Evolutionary conservation across 768 basidiomycete species (phyloP), one percentile per base, ranked within the genome.

Genomic region (Leccinellum albellum): DNA sequence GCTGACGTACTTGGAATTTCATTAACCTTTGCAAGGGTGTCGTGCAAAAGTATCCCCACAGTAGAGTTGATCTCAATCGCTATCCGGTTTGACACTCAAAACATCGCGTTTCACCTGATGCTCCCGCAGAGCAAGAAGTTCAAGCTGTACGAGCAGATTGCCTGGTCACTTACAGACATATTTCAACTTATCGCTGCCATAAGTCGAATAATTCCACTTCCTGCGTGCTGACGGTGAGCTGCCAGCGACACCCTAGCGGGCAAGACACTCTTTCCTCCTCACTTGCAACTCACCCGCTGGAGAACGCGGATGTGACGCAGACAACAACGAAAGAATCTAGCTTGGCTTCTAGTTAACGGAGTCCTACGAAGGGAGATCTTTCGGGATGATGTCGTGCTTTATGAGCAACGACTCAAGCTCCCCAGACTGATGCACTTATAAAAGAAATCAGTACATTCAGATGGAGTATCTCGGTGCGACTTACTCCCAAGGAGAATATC

Each of bases 401-500:
- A 82, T 82, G 21, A 97, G 77, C 6, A 97, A 79, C 24, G 82
- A 80, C 68, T 96, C 93, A 8, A 99, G 80, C 74, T 98, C 94
- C 54, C 96, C 96, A 7, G 86, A 89, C 76, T 96, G 93, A 71
- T 98, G 96, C 96, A 99, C 94, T 95, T 62, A 1, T n/a, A 28
- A 4, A 28, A n/a, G 37, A 21, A 14, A 26, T 62, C 0, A 66
- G 50, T n/a, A 14, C 21, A 12, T 42, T 49, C 10, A 10, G 12
- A 46, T 3, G 7, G 51, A 29, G 6, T 24, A 23, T 8, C 28
- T 37, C 14, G 7, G 31, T 44, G 40, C 20, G 23, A 85, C 93
- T 75, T 66, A 94, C 93, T 97, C 61, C 85, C 82, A 26, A 98
- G 72, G 21, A 98, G 75, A 64, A 99, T 98, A 75, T 99, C 96